phyloP scores from a whole-genome alignment of 495 filamentous ascomycete genomes.

The Entonaema liquescens region DNA sequence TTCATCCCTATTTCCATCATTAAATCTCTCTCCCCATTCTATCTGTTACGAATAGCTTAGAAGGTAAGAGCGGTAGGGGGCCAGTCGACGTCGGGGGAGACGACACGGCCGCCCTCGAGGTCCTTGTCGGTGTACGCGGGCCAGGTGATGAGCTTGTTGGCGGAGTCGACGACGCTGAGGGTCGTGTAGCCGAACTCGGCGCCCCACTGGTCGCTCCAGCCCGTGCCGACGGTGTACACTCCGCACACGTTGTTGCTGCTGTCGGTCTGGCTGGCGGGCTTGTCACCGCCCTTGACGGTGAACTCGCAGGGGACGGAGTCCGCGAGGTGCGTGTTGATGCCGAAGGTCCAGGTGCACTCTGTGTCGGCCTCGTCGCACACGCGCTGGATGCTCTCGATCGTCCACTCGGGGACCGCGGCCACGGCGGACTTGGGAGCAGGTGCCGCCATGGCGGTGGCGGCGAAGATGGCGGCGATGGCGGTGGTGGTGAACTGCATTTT shows the following conservation, averaged over 20 bases:
- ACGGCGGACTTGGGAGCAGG: constrained; percentile 39
- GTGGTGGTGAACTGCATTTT: constrained; percentile 56
- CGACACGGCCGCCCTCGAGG: constrained; percentile 50
- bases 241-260: constrained; percentile 48
- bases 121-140: constrained; percentile 55
- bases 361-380: constrained; percentile 53
- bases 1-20: background rate
- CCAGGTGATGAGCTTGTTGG: constrained; percentile 50
- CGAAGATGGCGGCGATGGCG: constrained; percentile 45
- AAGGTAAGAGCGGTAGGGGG: constrained; percentile 51
- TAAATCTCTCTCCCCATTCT: background rate
- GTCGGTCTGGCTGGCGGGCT: constrained; percentile 48
- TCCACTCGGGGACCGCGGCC: constrained; percentile 48
- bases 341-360: constrained; percentile 56
- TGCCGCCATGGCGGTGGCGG: constrained; percentile 49
- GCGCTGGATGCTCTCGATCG: constrained; percentile 52
- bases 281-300: constrained; percentile 39
- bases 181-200: constrained; percentile 57
- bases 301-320: constrained; percentile 46
- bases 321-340: constrained; percentile 48
- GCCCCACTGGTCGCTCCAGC: constrained; percentile 61
- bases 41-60: constrained; percentile 27
- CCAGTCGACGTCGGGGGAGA: constrained; percentile 54
- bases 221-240: constrained; percentile 52
- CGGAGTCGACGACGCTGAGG: constrained; percentile 57